phyloP scores from a whole-genome alignment of 164 flowering plant species.

The Euptelea pleiosperma region DNA sequence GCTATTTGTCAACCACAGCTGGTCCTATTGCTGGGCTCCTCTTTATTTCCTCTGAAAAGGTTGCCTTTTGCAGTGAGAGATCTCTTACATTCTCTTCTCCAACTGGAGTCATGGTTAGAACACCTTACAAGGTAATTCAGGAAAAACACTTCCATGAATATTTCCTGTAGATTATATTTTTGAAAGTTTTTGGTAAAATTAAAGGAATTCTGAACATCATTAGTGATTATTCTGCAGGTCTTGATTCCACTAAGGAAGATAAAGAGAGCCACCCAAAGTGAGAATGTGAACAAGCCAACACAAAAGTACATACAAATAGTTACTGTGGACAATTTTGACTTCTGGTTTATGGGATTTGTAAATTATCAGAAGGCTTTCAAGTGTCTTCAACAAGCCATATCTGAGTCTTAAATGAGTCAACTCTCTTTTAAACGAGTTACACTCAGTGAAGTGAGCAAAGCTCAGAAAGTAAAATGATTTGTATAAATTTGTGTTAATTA shows the following conservation, averaged over 20 bases:
- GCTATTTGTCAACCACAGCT: slow-evolving; percentile 50
- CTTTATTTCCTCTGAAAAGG: slow-evolving; percentile 42
- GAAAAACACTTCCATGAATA: no score
- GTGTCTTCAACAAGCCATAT: slow-evolving; percentile 28
- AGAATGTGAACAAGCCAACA: slow-evolving; percentile 31
- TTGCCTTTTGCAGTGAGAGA: slow-evolving; percentile 51
- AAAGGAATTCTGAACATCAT: no score
- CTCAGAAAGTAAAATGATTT: no score
- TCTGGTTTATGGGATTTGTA: slow-evolving; percentile 54
- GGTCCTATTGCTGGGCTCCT: slow-evolving; percentile 60
- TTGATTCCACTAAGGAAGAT: no score
- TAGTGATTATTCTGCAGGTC: no score
- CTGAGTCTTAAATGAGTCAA: slow-evolving; percentile 7
- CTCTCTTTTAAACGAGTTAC: no score
- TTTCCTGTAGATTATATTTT: no score
- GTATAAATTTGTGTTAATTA: no score
- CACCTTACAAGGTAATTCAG: slow-evolving; percentile 51
- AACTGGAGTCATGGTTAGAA: slow-evolving; percentile 26
- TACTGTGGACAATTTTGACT: slow-evolving; percentile 37
- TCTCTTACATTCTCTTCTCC: slow-evolving; percentile 32
- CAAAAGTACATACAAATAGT: slow-evolving; percentile 41
- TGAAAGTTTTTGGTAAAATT: no score
- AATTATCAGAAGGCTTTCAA: slow-evolving; percentile 32
- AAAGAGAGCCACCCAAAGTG: no score
- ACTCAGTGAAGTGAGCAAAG: no score